phyloP scores from a whole-genome alignment of 768 basidiomycete genomes.

The Suillus fuscotomentosus region DNA sequence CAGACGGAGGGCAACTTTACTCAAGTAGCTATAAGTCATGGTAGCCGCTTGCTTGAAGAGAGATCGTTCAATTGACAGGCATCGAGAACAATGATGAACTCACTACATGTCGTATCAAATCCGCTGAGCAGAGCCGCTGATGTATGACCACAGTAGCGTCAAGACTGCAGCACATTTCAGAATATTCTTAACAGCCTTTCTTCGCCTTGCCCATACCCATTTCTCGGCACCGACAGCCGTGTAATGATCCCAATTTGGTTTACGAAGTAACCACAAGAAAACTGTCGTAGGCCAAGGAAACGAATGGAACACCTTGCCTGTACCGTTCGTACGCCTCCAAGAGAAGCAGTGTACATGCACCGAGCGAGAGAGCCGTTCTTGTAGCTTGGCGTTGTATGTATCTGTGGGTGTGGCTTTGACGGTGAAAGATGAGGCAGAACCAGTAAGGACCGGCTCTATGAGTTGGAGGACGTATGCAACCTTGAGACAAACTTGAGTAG shows the following conservation, averaged over 20 bases:
- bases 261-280: constrained; percentile 36
- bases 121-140: constrained; percentile 1
- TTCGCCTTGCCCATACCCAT: constrained; percentile 25
- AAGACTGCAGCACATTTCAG: constrained; percentile 6
- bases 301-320: constrained; percentile 35
- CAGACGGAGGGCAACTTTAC: neutral
- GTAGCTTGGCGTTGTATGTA: constrained; percentile 24
- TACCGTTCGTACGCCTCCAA: constrained; percentile 38
- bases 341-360: constrained; percentile 34
- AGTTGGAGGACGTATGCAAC: constrained; percentile 28
- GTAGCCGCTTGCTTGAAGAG: neutral
- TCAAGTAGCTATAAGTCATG: neutral
- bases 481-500: constrained; percentile 10
- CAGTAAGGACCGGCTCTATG: constrained; percentile 27
- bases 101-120: neutral
- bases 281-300: constrained; percentile 37
- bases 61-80: neutral
- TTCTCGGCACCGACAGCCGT: constrained; percentile 35
- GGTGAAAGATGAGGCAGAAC: constrained; percentile 22
- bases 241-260: constrained; percentile 36
- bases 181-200: constrained; percentile 3
- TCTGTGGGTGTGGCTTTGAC: constrained; percentile 22
- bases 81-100: neutral
- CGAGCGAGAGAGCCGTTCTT: constrained; percentile 15
- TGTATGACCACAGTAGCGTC: constrained; percentile 9